Conservation (phyloP, 768 basidiomycete genomes). For the Trametes cingulata region DNA sequence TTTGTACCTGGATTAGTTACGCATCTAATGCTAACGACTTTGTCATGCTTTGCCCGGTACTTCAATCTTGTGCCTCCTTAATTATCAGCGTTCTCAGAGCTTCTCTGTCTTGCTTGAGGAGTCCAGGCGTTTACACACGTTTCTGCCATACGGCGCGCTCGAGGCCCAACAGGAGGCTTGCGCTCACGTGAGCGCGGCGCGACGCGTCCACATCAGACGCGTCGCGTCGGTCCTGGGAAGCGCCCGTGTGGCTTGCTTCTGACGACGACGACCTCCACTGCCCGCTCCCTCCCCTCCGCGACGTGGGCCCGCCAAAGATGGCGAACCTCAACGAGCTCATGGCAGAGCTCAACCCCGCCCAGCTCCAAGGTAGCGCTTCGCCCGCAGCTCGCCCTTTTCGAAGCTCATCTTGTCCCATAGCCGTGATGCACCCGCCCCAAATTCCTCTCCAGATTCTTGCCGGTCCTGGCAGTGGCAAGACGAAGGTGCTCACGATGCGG, state of each 20-base stretch:
- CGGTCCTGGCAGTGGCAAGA: conserved; percentile 79
- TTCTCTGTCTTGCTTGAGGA: no score
- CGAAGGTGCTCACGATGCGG: conserved; percentile 67
- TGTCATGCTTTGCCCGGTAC: not conserved
- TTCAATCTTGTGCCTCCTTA: no score
- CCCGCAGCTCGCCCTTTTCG: not conserved
- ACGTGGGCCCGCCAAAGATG: not conserved
- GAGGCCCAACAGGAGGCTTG: not conserved
- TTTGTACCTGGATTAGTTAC: not conserved
- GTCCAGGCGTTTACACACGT: no score
- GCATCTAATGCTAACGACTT: not conserved
- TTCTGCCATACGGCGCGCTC: no score
- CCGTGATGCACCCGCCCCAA: conserved; percentile 63
- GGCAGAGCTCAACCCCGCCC: conserved; percentile 31
- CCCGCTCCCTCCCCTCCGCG: not conserved
- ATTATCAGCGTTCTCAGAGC: no score
- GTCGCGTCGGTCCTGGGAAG: not conserved
- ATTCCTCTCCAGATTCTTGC: conserved; percentile 78
- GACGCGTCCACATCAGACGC: conserved; percentile 8
- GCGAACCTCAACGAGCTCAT: conserved; percentile 10
- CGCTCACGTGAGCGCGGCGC: conserved; percentile 18
- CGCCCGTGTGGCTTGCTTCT: conserved; percentile 9
- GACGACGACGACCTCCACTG: conserved; percentile 8
- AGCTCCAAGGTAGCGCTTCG: conserved; percentile 37
- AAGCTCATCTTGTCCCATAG: conserved; percentile 37